A percentile compares a stretch with the other conserved stretches of the same genome.
These are phyloP conservation scores for Guillardia theta DNA, from an alignment of 78 protist species.

Conservation along the genomic window DNA sequence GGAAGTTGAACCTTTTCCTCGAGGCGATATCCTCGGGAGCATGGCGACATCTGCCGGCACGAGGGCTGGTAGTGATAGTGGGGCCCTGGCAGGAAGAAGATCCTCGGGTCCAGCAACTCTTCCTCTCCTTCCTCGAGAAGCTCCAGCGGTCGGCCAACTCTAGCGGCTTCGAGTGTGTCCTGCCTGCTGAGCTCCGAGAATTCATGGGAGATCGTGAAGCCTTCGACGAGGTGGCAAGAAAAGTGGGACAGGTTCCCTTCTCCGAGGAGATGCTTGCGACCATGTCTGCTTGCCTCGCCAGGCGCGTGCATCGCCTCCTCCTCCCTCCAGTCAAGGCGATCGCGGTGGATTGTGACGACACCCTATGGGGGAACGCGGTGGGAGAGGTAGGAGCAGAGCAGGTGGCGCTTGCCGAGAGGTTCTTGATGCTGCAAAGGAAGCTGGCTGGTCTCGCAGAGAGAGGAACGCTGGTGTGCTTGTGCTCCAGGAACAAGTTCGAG, in stretches of 20 bases:
- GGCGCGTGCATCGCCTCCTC: neutral
- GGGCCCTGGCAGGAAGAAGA: no score
- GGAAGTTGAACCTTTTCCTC: no score
- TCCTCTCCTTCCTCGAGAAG: no score
- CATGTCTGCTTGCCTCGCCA: neutral
- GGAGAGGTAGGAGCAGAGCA: neutral
- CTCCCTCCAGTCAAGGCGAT: neutral
- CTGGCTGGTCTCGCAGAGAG: neutral
- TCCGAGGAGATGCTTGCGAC: neutral
- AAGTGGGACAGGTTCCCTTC: neutral
- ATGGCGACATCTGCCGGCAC: no score
- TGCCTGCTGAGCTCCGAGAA: no score
- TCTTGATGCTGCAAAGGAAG: neutral
- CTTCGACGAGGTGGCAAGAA: neutral
- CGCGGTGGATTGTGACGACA: neutral
- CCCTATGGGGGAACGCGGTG: neutral
- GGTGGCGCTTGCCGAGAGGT: neutral
- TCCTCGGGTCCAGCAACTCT: no score
- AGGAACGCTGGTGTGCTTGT: neutral
- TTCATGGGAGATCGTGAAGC: no score
- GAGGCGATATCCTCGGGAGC: no score
- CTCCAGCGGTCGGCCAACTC: no score
- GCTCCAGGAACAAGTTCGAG: neutral
- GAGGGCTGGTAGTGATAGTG: no score
- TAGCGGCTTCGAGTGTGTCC: no score